These are phyloP conservation scores for Ananas comosus DNA, from an alignment of 176 grass and related monocot species.

Conservation along the genomic window DNA sequence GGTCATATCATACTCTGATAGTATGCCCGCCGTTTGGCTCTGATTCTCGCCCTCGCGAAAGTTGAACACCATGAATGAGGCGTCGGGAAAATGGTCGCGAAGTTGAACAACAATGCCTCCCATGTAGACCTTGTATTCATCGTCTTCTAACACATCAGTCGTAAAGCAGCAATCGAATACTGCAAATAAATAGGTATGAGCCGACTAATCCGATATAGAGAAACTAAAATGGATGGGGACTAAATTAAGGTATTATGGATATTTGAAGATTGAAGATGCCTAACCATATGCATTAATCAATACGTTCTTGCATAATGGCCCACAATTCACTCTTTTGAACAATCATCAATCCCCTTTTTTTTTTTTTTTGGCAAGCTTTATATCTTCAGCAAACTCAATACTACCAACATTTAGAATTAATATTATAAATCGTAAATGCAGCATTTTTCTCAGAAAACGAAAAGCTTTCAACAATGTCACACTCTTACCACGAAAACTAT, in stretches of 20 bases:
- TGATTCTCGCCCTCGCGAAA: slow-evolving; percentile 69
- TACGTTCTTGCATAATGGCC: no score
- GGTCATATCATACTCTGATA: slow-evolving; percentile 66
- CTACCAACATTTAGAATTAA: background rate
- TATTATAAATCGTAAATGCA: background rate
- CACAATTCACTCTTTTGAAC: background rate
- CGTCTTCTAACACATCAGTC: slow-evolving; percentile 73
- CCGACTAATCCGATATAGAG: no score
- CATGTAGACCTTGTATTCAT: slow-evolving; percentile 66
- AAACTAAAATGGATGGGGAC: no score
- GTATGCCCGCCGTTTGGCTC: slow-evolving; percentile 55
- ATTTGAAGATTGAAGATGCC: no score
- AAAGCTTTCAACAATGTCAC: background rate
- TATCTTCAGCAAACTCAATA: background rate
- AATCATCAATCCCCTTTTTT: background rate
- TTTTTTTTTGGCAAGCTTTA: background rate
- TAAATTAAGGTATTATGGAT: no score
- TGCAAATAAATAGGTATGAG: slow-evolving; percentile 17
- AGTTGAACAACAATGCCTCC: slow-evolving; percentile 69
- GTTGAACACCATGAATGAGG: slow-evolving; percentile 97
- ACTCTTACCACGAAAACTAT: background rate
- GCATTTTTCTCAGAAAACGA: background rate
- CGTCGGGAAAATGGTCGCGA: slow-evolving; percentile 66
- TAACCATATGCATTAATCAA: no score
- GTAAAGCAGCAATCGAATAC: slow-evolving; percentile 98